Evolutionary conservation across 164 flowering plant genomes (phyloP), one percentile per base, ranked within the genome.

Genomic region (Platanus orientalis): DNA sequence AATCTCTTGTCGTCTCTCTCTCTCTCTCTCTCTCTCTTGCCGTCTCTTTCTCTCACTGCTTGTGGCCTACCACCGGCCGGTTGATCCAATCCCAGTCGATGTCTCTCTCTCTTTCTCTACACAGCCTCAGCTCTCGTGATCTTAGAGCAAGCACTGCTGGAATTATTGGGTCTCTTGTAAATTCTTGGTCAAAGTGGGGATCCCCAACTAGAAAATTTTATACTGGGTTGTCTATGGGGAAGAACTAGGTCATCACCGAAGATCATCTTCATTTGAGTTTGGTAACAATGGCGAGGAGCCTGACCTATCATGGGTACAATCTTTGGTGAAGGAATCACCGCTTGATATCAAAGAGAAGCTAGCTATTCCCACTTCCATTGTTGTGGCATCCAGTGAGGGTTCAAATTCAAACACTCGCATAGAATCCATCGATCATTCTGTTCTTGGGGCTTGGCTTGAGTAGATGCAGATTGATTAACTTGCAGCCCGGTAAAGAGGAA

Each of bases 381-480:
- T 69, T 50, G 50, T 63, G 1, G 57, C 79, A 1, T 34, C 75
- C 0, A 70, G 65, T 28, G 84, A 78, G 52, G 69, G 70, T 47
- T 60, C 71, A 0, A 73, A 66, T 57, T 62, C 72, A 25, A 71
- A 69, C 53, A 54, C 80, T 23, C n/a, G n/a, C n/a, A 58, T 71
- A 6, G 92, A 85, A 49, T 63, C 81, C 24, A 67, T 80, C 11
- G 94, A 89, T 73, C 85, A 83, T 63, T 72, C 94, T 17, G 85
- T 78, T 51, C 70, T 89, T 52, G 89, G 88, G 42, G 90, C 91
- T 27, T 86, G 89, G 98, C 69, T 92, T 13, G 92, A 92, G 79
- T 90, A 87, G 76, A 83, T 89, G 94, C 90, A 89, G 80, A 85
- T 92, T 26, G 96, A 89, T 79, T 89, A 86, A 71, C 87, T 82